A percentile compares a stretch with the other conserved stretches of the same genome.
Evolutionary conservation across 2,329 filamentous ascomycete species (phyloP).

Genomic region (Colletotrichum nymphaeae): DNA sequence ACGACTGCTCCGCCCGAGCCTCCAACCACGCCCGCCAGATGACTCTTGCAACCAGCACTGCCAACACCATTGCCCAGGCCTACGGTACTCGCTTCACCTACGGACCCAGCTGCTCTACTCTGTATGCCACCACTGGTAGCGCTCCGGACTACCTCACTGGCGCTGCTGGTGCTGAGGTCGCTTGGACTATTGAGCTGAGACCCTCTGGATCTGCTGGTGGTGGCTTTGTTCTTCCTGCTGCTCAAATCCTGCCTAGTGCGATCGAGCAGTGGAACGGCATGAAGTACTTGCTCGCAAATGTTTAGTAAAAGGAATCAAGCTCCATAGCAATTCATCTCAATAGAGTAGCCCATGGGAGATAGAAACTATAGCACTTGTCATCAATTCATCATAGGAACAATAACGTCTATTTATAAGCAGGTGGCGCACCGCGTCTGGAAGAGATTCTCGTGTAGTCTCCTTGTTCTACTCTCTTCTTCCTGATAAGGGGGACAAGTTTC

Average conservation of each 20-base stretch:
- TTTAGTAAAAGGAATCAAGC: too few species aligned
- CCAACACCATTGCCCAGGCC: slow-evolving; percentile 45
- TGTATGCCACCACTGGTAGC: slow-evolving; percentile 50
- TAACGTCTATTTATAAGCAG: too few species aligned
- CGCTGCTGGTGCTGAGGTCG: slow-evolving; percentile 45
- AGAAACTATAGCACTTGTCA: too few species aligned
- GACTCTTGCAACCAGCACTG: slow-evolving; percentile 45
- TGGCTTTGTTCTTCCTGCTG: slow-evolving; percentile 51
- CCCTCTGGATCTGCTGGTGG: slow-evolving; percentile 44
- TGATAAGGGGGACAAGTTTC: too few species aligned
- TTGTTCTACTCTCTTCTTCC: too few species aligned
- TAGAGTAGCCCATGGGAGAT: too few species aligned
- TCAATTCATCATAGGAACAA: too few species aligned
- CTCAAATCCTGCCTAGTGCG: slow-evolving; percentile 49
- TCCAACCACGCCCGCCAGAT: slow-evolving; percentile 53
- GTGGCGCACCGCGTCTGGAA: too few species aligned
- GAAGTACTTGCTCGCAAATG: too few species aligned
- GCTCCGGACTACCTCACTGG: slow-evolving; percentile 44
- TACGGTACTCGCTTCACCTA: slow-evolving; percentile 49
- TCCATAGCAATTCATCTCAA: too few species aligned
- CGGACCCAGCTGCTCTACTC: slow-evolving; percentile 49
- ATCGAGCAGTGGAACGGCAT: slow-evolving; percentile 51
- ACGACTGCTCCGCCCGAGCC: slow-evolving; percentile 53
- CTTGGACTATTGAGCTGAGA: slow-evolving; percentile 54
- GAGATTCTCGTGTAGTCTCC: too few species aligned